These are phyloP conservation scores for Spirogloea muscicola DNA, from an alignment of 139 green algal genomes.

Conservation along the genomic window DNA sequence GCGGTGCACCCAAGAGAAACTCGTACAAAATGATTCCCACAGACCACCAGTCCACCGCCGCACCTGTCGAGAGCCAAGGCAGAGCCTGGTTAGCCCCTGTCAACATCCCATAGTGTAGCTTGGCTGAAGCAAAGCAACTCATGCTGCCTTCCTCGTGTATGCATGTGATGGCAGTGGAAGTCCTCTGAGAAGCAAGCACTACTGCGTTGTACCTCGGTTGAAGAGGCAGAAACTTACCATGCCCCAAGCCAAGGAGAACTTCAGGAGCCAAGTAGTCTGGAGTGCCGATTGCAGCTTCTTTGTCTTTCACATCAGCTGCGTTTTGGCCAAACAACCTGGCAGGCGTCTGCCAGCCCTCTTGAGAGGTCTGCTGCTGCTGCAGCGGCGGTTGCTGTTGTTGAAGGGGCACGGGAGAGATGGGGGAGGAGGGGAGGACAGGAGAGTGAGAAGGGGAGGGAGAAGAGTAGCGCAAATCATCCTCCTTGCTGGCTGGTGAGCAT, in stretches of 20 bases:
- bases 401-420: not conserved
- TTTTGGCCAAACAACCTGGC: too few relatives aligned
- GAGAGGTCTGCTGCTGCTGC: not conserved
- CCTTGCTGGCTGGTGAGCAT: too few relatives aligned
- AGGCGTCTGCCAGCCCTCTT: too few relatives aligned
- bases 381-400: not conserved
- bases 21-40: slow-evolving; percentile 82
- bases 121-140: not conserved
- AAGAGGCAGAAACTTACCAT: slow-evolving; percentile 9
- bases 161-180: too few relatives aligned
- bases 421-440: not conserved
- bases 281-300: slow-evolving; percentile 70
- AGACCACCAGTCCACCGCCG: slow-evolving; percentile 74
- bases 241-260: slow-evolving; percentile 50
- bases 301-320: too few relatives aligned
- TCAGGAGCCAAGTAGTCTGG: slow-evolving; percentile 93
- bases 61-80: not conserved
- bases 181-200: too few relatives aligned
- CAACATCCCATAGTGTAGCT: not conserved
- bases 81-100: not conserved
- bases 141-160: too few relatives aligned
- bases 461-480: too few relatives aligned
- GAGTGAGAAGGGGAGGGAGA: slow-evolving; percentile 2
- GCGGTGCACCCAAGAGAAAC: slow-evolving; percentile 67
- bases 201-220: too few relatives aligned